phyloP scores from a whole-genome alignment of 2,329 filamentous ascomycete species.

The Zasmidium cellare region DNA sequence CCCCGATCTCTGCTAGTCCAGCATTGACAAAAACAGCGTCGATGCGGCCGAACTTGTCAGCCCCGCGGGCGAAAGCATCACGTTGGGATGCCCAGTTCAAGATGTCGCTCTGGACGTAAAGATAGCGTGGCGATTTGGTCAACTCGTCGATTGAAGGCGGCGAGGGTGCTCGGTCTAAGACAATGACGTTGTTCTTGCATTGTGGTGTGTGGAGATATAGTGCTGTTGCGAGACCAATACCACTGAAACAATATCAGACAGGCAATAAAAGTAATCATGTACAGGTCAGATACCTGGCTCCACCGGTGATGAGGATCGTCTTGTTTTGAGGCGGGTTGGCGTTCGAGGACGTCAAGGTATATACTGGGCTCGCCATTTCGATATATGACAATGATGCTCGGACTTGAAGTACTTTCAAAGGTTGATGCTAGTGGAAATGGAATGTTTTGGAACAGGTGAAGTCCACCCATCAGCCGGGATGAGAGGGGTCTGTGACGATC shows the following conservation, averaged over 20 bases:
- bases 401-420: too few relatives aligned
- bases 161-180: conserved; percentile 26
- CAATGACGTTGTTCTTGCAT: conserved; percentile 31
- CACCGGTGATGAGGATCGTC: conserved; percentile 34
- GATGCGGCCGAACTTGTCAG: conserved; percentile 45
- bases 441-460: too few relatives aligned
- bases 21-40: conserved; percentile 53
- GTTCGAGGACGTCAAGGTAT: conserved; percentile 25
- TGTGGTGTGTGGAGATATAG: conserved; percentile 28
- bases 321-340: conserved; percentile 27
- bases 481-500: too few relatives aligned
- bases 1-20: conserved; percentile 49
- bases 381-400: background rate
- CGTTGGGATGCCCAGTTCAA: conserved; percentile 48
- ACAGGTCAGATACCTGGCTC: conserved; percentile 16
- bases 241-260: conserved; percentile 14
- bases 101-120: conserved; percentile 44
- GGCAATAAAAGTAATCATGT: background rate
- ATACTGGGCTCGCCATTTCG: conserved; percentile 29
- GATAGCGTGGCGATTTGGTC: conserved; percentile 28
- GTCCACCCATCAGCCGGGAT: too few relatives aligned
- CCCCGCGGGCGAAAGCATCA: conserved; percentile 44
- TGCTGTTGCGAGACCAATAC: conserved; percentile 34
- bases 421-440: too few relatives aligned
- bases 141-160: conserved; percentile 21